Base-by-base conservation (phyloP, 2,329 filamentous ascomycete genomes). In the Westerdykella sp. region DNA sequence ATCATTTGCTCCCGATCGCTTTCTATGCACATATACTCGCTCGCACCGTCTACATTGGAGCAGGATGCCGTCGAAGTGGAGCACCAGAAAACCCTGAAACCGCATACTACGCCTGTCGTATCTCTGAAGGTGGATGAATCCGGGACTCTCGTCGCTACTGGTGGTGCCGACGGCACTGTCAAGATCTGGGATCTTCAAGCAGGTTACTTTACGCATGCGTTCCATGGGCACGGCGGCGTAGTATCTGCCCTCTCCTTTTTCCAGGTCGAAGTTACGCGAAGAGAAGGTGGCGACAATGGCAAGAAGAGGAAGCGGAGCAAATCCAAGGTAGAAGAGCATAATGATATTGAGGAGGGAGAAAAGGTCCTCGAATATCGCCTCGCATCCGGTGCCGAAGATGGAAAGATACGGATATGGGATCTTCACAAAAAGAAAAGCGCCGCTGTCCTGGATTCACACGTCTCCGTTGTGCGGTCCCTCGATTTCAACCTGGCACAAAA, bases 171-270 rank as follows among this genome's bases (percentile, higher is more conserved):
- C 62, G 93, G 93, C 18, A 80, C 85, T 1, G 87, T 97, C 57
- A 98, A 98, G 67, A 84, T 98, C 41, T 98, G 91, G 91, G 93
- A 98, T 68, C 88, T 98, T 46, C 75, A 77, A 39, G 87, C 84
- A 36, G 93, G 93, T 16, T 97, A 86, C 66, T 82, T 89, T 25
- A 98, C 94, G 22, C 93, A 98, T 68, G 95, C 88, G 0, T 95
- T 98, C 67, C 85, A 91, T 54, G 90, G 90, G 1, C 91, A 95
- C 44, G 89, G 89, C 46, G 90, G 93, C 9, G 78, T 98, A 16
- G 80, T 98, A 4, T 95, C 93, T 11, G 88, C 93, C 0, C 74
- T 98, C 14, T 84, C 84, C 56, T 97, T 98, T 68, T 98, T 97
- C 64, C 84, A 95, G 60, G 74, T 87, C 13, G 75, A 82, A 18